These are phyloP conservation scores for Fusarium musae DNA, from an alignment of 2,329 filamentous ascomycete species.

Conservation along the genomic window DNA sequence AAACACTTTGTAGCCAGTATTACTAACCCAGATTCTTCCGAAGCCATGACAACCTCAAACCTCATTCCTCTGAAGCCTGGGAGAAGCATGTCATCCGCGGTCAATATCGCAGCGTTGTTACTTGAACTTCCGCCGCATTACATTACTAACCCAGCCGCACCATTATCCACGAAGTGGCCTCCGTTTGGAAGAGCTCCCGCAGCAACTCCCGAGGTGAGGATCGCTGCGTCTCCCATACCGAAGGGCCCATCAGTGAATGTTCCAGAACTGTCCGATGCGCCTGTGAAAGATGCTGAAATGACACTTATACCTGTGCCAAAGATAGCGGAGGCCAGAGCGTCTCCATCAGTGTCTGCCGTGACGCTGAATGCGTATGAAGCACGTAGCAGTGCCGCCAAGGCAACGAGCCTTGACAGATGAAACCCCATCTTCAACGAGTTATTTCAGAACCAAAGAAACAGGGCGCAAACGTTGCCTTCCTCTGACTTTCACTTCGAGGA, in stretches of 20 bases:
- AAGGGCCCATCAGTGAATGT: background rate
- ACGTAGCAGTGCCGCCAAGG: background rate
- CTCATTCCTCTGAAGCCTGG: background rate
- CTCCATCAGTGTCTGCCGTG: background rate
- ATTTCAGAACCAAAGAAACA: background rate
- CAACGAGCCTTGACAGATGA: background rate
- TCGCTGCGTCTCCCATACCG: background rate
- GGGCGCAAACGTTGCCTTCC: background rate
- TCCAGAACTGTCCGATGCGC: background rate
- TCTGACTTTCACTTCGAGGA: background rate
- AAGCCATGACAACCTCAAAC: background rate
- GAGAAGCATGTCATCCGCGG: background rate
- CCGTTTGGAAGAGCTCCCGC: background rate
- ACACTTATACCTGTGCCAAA: background rate
- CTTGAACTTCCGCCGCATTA: background rate
- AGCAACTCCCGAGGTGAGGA: background rate
- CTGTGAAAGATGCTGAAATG: background rate
- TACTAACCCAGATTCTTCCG: background rate
- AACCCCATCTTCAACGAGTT: background rate
- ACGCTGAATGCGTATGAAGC: background rate
- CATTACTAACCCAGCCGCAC: background rate
- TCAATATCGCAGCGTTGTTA: background rate
- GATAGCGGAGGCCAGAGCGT: background rate
- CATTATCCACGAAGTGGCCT: background rate
- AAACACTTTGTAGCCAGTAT: background rate